phyloP scores from a whole-genome alignment of 2,329 filamentous ascomycete genomes.

The Fusarium foetens region DNA sequence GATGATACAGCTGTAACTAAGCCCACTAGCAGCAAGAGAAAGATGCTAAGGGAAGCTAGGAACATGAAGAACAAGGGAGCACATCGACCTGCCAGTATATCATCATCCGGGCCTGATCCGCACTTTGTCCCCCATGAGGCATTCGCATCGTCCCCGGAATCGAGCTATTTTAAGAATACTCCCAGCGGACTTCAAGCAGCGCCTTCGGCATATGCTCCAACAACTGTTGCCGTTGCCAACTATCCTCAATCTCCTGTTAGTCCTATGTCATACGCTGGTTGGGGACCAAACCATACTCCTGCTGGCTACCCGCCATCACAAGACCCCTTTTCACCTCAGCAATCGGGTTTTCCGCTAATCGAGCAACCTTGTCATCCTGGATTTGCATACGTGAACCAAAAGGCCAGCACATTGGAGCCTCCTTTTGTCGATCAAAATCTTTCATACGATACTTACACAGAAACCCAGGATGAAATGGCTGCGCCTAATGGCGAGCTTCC shows the following conservation, averaged over 20 bases:
- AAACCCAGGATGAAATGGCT: slow-evolving; percentile 25
- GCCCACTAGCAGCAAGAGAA: slow-evolving; percentile 10
- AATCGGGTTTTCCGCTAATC: background rate
- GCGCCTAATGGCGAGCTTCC: slow-evolving; percentile 49
- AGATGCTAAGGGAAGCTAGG: slow-evolving; percentile 10
- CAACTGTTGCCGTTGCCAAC: slow-evolving; percentile 4
- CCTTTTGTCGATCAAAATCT: background rate
- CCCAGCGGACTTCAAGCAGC: slow-evolving; percentile 7
- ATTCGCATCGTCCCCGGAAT: slow-evolving; percentile 27
- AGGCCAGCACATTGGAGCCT: background rate
- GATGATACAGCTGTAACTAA: slow-evolving; percentile 11
- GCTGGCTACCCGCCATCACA: slow-evolving; percentile 27
- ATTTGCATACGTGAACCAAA: slow-evolving; percentile 12
- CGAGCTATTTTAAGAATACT: slow-evolving; percentile 23
- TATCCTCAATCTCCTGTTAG: slow-evolving; percentile 25
- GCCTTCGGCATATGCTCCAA: slow-evolving; percentile 6
- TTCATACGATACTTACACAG: slow-evolving; percentile 5
- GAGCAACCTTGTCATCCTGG: slow-evolving; percentile 20
- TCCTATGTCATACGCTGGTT: slow-evolving; percentile 9
- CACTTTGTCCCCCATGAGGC: slow-evolving; percentile 12
- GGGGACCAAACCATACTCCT: slow-evolving; percentile 22
- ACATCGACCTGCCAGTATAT: slow-evolving; percentile 21
- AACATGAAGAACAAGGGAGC: slow-evolving; percentile 20
- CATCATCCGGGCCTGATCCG: slow-evolving; percentile 26
- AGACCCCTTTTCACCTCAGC: slow-evolving; percentile 17